A percentile compares a stretch with the other conserved stretches of the same genome.
Evolutionary conservation across 371 early-diverging fungal species (phyloP).

Genomic region (Actinomucor elegans): DNA sequence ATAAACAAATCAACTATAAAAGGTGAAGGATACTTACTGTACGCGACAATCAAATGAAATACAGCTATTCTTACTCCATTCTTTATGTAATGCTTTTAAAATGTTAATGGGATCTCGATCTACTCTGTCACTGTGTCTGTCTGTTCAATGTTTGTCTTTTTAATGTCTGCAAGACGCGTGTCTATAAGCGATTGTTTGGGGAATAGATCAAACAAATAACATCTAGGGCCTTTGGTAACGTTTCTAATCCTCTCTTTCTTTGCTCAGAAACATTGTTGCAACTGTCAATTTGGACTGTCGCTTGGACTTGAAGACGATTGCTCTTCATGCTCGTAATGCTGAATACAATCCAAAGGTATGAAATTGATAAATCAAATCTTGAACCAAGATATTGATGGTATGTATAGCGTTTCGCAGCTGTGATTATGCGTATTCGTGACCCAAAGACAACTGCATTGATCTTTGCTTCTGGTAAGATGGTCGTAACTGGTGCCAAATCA

Average conservation of each 20-base stretch:
- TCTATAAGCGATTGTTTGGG: not conserved
- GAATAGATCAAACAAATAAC: not conserved
- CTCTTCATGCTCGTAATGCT: conserved; percentile 99
- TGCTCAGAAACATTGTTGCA: conserved; percentile 98
- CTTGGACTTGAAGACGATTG: conserved; percentile 99
- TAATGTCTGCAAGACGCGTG: conserved; percentile 12
- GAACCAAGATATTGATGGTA: not conserved
- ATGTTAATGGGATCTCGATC: no score
- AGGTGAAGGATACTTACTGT: not conserved
- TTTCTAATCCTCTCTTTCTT: conserved; percentile 4
- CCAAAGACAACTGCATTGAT: conserved; percentile 99
- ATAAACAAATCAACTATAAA: conserved; percentile 1
- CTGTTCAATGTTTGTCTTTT: not conserved
- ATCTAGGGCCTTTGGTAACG: not conserved
- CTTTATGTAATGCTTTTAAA: no score
- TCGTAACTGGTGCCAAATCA: conserved; percentile 96
- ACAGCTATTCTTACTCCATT: no score
- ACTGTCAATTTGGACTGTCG: conserved; percentile 99
- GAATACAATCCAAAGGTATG: conserved; percentile 99
- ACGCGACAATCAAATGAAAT: not conserved
- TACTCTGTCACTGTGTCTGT: not conserved
- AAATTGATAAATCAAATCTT: conserved; percentile 2
- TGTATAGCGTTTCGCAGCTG: conserved; percentile 98
- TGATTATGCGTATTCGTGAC: conserved; percentile 99
- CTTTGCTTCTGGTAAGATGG: conserved; percentile 99